Base-by-base conservation (phyloP, 2,329 filamentous ascomycete genomes). In the Coniochaeta hoffmannii region DNA sequence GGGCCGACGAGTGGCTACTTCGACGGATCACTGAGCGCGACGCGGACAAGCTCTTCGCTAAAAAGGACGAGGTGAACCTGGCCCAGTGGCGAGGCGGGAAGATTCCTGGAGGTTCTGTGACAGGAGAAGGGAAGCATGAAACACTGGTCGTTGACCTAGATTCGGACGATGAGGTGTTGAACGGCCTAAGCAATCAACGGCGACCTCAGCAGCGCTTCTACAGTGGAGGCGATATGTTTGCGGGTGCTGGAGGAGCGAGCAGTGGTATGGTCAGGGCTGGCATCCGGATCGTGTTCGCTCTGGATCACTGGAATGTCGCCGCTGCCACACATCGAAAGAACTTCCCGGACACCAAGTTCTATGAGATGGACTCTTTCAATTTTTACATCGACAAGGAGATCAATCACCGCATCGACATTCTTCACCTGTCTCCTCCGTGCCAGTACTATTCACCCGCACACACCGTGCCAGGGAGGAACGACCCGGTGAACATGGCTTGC, bases 391-490 rank as follows among this genome's bases (percentile, higher is more conserved):
- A 63, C 5, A 49, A 61, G 1, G 57, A 59, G 0, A 60, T 69
- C 0, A 64, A 68, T 2, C 59, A 53, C 9, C 72, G 73, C 4
- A 80, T 86, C 0, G 89, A 94, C 61, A 72, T 93, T 1, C 70
- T 89, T 0, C 90, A 95, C 60, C 69, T 91, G 0, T 90, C 87
- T 0, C 89, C 88, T 0, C 89, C 90, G 0, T 95, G 90, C 55
- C 88, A 93, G 61, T 82, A 79, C 2, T 92, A 86, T 66, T 92
- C 88, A 0, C 82, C 83, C 0, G 87, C 85, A 0, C 86, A 95
- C 57, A 92, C 88, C 0, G 66, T 76, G 0, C 61, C 69, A 0
- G 79, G 80, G 0, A 72, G 72, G 7, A 76, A 84, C 22, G 86
- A 91, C 49, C 86, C 88, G 1, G 75, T 71, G 0, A 94, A 95